Evolutionary conservation across 1,139 yeast genomes (phyloP).

Genomic region (Blastobotrys persicus): DNA sequence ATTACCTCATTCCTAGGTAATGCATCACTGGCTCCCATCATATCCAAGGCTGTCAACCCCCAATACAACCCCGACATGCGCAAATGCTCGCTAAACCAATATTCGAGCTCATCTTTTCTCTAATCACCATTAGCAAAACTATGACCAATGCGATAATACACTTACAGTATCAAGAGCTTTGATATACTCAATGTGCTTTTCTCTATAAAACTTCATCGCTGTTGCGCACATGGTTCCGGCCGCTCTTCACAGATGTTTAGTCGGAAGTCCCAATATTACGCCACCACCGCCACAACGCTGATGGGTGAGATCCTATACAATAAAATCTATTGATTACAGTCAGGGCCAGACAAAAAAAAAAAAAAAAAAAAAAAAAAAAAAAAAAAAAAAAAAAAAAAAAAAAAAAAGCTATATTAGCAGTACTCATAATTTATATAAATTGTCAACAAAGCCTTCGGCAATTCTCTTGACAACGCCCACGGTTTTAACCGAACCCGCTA

Average conservation of each 20-base stretch:
- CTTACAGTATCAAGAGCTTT: slow-evolving; percentile 46
- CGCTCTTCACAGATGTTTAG: too few relatives aligned
- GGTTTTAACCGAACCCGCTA: slow-evolving; percentile 85
- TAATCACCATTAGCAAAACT: slow-evolving; percentile 19
- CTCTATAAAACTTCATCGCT: slow-evolving; percentile 31
- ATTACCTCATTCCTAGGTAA: slow-evolving; percentile 62
- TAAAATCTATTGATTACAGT: too few relatives aligned
- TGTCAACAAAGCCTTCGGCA: slow-evolving; percentile 76
- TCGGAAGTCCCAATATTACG: too few relatives aligned
- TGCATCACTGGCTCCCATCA: slow-evolving; percentile 56
- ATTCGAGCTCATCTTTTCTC: slow-evolving; percentile 60
- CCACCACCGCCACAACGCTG: too few relatives aligned
- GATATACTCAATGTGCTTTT: slow-evolving; percentile 55
- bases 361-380: too few relatives aligned
- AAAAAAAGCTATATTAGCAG: too few relatives aligned
- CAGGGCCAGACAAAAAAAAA: too few relatives aligned
- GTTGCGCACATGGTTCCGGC: background rate
- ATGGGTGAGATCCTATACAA: too few relatives aligned
- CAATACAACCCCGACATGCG: slow-evolving; percentile 89
- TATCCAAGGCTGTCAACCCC: slow-evolving; percentile 80
- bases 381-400: too few relatives aligned
- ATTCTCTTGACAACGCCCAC: slow-evolving; percentile 80
- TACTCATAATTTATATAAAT: slow-evolving; percentile 58
- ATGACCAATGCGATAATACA: background rate
- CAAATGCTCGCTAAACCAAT: slow-evolving; percentile 88